Evolutionary conservation across 306 rosid species (phyloP), one percentile per base, ranked within the genome.

Genomic region (Sechiopsis laciniata): DNA sequence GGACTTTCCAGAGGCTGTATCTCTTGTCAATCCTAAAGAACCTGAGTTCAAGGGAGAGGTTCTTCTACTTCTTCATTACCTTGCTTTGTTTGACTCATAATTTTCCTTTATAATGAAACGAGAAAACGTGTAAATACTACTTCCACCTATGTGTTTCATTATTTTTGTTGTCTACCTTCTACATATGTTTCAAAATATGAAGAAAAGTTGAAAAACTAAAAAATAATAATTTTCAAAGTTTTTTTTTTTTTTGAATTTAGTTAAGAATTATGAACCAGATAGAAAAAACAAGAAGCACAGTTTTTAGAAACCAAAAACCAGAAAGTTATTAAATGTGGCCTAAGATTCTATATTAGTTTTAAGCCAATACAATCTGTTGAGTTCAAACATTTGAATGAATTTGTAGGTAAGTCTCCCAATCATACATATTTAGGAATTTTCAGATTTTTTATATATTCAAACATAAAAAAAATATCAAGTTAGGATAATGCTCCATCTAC

Each of bases 21-120:
- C 71, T 10, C 83, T 84, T 11, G 74, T 77, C 22, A 63, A 84
- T 61, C 87, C 87, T 22, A 13, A 76, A 10, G 87, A 84, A 74
- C 82, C 85, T 0, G 82, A 74, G n/a, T 29, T 84, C 24, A 81
- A 81, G 45, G 87, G 87, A 56, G 85, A 84, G 82, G 87, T 84
- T 64, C 1, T 55, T 46, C 29, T 14, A 17, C 21, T 64, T 45
- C 60, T 32, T 20, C 48, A 37, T 17, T n/a, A 42, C n/a, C 26
- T 66, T 66, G 5, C 72, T 42, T 66, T 45, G 72, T 42, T 32
- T 4, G 1, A 17, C 10, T 3, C 5, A 17, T 19, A 15, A 11
- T 6, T 21, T 50, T 26, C 45, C n/a, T 35, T n/a, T 54, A 22
- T 64, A 2, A 24, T 17, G 53, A 40, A 66, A 66, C 11, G 7